Base-by-base conservation (phyloP, 192 early-diverging fungal genomes). In the Chytriomyces sp. region DNA sequence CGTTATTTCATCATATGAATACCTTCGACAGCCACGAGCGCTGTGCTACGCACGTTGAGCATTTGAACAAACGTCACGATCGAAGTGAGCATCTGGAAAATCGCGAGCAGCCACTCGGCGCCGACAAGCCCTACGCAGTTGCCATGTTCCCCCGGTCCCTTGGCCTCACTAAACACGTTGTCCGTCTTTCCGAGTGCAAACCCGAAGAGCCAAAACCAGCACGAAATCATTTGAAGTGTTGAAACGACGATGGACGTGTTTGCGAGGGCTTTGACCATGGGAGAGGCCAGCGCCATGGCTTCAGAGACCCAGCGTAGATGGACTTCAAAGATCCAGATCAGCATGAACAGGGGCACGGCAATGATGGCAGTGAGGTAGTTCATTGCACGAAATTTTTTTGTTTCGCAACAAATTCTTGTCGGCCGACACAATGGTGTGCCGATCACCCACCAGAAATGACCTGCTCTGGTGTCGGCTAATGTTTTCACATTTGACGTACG, bases 281-380 rank as follows among this genome's bases (percentile, higher is more conserved):
- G 24, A 23, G 20, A 16, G 18, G 63, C 63, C 24, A 16, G 3
- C 3, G 18, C 5, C 18, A 64, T 64, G 35, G 35, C 63, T 26
- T 23, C 24, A 13, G 63, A 64, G 2, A 64, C 63, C 24, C 20
- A 23, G 16, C 63, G 63, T 3, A 64, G 63, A 26, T 64, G 63
- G 11, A 64, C 63, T 64, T 64, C 63, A 64, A 64, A 64, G 11
- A 64, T 28, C 63, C 63, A 64, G 4, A 64, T 64, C 11, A 64
- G 63, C 11, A 23, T 1, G 6, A 64, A 64, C 16, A 64, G 63
- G 3, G 63, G 63, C 13, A 64, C 63, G 3, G 63, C 63, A 43
- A 64, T 64, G 63, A 64, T 64, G 63, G 63, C 63, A 23, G 63
- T 64, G 63, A 64, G 35, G 35, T 64, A 64, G 63, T 64, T 64